Conservation (phyloP, 768 basidiomycete species). For the Rhizopogon rudus region DNA sequence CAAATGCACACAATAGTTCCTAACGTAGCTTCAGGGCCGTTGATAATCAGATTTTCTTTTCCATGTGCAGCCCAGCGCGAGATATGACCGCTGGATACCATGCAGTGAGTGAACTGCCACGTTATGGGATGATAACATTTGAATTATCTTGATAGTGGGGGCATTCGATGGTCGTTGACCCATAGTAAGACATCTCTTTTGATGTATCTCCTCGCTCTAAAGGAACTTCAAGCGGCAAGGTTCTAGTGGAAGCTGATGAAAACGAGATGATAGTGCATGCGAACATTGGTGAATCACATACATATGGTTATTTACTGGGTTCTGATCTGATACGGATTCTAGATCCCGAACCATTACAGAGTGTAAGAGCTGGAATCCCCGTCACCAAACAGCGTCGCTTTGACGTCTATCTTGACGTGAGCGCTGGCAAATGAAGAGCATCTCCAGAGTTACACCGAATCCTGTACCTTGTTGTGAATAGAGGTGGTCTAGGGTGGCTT, state of each 20-base stretch:
- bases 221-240: constrained; percentile 52
- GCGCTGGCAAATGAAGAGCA: constrained; percentile 11
- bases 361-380: constrained; percentile 79
- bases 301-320: background rate
- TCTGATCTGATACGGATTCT: background rate
- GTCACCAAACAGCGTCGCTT: constrained; percentile 90
- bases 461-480: background rate
- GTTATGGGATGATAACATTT: background rate
- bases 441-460: background rate
- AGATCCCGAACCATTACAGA: constrained; percentile 60
- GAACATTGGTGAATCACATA: constrained; percentile 63
- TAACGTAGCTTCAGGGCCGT: constrained; percentile 56
- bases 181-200: constrained; percentile 53
- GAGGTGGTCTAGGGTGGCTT: background rate
- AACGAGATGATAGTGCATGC: constrained; percentile 75
- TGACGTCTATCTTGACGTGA: constrained; percentile 85
- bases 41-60: constrained; percentile 95
- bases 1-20: background rate
- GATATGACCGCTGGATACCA: constrained; percentile 81
- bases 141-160: constrained; percentile 56
- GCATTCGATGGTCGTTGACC: constrained; percentile 88
- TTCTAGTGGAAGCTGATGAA: constrained; percentile 71
- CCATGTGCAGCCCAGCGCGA: constrained; percentile 94
- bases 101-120: constrained; percentile 49
- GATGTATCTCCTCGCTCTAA: background rate